Conservation (phyloP, 75 land plant genomes). For the Selaginella tamariscina region DNA sequence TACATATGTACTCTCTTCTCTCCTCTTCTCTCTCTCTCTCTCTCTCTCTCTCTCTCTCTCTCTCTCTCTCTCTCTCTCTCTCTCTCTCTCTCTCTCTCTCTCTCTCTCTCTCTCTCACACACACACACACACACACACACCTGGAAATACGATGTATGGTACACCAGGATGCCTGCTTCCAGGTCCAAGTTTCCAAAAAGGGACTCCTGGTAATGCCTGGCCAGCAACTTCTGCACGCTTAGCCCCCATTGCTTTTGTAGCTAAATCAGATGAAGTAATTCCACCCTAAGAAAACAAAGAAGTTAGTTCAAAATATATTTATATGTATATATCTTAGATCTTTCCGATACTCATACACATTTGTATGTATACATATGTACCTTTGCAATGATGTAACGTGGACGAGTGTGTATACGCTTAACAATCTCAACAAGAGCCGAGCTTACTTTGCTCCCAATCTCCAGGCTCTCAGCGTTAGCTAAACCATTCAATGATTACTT, state of each 20-base stretch:
- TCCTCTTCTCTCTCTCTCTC: too few relatives aligned
- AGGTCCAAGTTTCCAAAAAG: conserved; percentile 85
- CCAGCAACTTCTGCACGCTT: conserved; percentile 67
- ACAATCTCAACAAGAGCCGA: conserved; percentile 90
- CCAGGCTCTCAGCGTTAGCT: conserved; percentile 73
- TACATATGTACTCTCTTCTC: too few relatives aligned
- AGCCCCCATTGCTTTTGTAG: conserved; percentile 89
- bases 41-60: too few relatives aligned
- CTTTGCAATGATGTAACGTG: conserved; percentile 96
- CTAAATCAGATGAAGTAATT: conserved; percentile 93
- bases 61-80: too few relatives aligned
- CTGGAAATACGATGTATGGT: conserved; percentile 97
- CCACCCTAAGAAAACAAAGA: conserved; percentile 53
- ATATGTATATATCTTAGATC: too few relatives aligned
- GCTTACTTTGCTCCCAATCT: conserved; percentile 87
- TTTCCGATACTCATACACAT: too few relatives aligned
- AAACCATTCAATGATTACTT: neutral
- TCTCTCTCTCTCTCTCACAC: too few relatives aligned
- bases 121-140: too few relatives aligned
- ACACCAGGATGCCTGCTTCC: conserved; percentile 91
- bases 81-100: too few relatives aligned
- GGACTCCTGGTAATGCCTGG: conserved; percentile 92
- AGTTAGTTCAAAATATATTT: too few relatives aligned
- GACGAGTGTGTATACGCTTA: conserved; percentile 50
- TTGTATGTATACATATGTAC: too few relatives aligned